These are phyloP conservation scores for Pythium brachiatum DNA, from an alignment of 352 stramenopile species.

Conservation along the genomic window DNA sequence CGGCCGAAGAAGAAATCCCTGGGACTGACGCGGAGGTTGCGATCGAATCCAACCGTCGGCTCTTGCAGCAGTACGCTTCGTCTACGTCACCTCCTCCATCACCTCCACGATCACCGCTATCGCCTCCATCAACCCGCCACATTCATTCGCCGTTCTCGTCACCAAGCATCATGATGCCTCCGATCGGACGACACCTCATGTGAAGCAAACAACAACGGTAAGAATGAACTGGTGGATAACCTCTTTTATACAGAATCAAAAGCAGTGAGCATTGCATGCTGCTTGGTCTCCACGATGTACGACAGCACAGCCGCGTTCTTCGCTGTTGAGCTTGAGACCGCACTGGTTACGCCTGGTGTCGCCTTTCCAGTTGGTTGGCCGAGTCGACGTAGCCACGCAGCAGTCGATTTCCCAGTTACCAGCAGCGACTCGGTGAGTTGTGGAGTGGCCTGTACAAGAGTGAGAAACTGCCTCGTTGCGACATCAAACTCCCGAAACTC, in stretches of 20 bases:
- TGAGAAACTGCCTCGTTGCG: constrained; percentile 35
- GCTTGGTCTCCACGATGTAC: constrained; percentile 42
- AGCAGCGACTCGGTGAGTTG: neutral
- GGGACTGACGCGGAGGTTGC: constrained; percentile 5
- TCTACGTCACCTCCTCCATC: constrained; percentile 9
- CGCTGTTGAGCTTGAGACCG: constrained; percentile 27
- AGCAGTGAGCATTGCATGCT: constrained; percentile 33
- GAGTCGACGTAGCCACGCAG: constrained; percentile 14
- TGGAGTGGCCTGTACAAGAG: neutral
- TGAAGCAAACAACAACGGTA: neutral
- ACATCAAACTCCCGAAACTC: constrained; percentile 52
- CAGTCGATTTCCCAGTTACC: constrained; percentile 18
- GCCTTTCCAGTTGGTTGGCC: neutral
- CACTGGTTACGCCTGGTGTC: neutral
- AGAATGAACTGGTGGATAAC: neutral
- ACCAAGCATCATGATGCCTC: constrained; percentile 11
- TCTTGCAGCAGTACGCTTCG: constrained; percentile 26
- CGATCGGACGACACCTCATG: constrained; percentile 5
- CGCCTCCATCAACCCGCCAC: neutral
- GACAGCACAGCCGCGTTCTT: constrained; percentile 40
- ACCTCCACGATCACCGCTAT: constrained; percentile 1
- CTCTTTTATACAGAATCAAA: constrained; percentile 17
- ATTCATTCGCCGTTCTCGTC: constrained; percentile 5
- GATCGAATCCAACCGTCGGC: constrained; percentile 29
- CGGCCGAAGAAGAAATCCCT: constrained; percentile 4